These are phyloP conservation scores for Scheffersomyces parashehatae DNA, from an alignment of 1,139 yeast species.

Conservation along the genomic window DNA sequence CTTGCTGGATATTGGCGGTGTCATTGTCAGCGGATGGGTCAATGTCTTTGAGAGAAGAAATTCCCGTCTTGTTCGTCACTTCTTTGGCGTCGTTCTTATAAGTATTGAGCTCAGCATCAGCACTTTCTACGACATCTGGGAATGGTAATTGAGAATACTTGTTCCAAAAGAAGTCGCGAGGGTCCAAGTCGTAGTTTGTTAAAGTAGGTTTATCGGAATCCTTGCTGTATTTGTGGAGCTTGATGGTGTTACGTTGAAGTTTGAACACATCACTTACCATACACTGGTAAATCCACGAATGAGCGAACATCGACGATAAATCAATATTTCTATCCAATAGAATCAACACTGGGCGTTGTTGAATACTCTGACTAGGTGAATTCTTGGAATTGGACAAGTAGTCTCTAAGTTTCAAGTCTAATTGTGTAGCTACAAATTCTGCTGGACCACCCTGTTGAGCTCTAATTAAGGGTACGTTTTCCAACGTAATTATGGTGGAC, in stretches of 20 bases:
- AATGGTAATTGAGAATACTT: conserved; percentile 84
- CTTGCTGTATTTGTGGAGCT: conserved; percentile 39
- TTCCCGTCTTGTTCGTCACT: conserved; percentile 78
- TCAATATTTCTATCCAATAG: conserved; percentile 87
- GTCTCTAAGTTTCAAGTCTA: conserved; percentile 81
- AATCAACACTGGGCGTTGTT: conserved; percentile 73
- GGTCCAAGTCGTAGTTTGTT: conserved; percentile 82
- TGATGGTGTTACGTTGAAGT: conserved; percentile 74
- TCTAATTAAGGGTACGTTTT: conserved; percentile 83
- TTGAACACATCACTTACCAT: conserved; percentile 91
- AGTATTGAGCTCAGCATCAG: conserved; percentile 75
- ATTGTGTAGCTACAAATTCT: conserved; percentile 83
- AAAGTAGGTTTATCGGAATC: conserved; percentile 35
- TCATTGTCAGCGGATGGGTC: conserved; percentile 62
- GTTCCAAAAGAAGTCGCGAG: conserved; percentile 89
- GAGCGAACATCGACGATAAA: conserved; percentile 90
- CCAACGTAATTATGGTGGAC: conserved; percentile 75
- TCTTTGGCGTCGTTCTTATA: conserved; percentile 89
- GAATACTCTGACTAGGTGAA: conserved; percentile 26
- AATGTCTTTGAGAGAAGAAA: conserved; percentile 67
- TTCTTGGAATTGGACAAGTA: conserved; percentile 70
- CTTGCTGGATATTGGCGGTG: conserved; percentile 79
- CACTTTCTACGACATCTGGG: conserved; percentile 97
- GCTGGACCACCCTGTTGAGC: conserved; percentile 95
- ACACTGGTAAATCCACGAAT: conserved; percentile 97